These are phyloP conservation scores for Plasmopara muralis DNA, from an alignment of 352 stramenopile genomes.

Conservation along the genomic window DNA sequence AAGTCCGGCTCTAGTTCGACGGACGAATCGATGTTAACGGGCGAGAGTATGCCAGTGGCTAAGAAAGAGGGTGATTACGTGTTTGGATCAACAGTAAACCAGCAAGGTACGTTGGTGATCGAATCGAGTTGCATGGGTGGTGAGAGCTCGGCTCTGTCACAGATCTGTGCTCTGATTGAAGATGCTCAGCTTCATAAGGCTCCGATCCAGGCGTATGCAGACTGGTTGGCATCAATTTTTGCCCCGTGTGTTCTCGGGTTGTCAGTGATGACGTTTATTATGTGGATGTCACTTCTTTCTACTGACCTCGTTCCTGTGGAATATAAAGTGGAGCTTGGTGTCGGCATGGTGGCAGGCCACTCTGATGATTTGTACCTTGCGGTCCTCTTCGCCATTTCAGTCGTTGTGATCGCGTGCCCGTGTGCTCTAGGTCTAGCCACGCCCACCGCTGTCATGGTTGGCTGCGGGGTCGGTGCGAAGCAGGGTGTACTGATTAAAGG, in stretches of 20 bases:
- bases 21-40: constrained; percentile 80
- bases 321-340: constrained; percentile 18
- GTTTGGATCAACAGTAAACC: constrained; percentile 81
- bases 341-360: constrained; percentile 37
- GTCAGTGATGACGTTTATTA: constrained; percentile 15
- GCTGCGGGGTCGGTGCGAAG: constrained; percentile 79
- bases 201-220: constrained; percentile 83
- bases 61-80: constrained; percentile 76
- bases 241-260: constrained; percentile 18
- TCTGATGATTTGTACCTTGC: constrained; percentile 64
- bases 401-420: constrained; percentile 85
- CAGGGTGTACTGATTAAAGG: constrained; percentile 88
- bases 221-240: constrained; percentile 32
- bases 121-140: constrained; percentile 74
- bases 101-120: constrained; percentile 79
- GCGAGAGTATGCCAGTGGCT: constrained; percentile 82
- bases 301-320: constrained; percentile 8
- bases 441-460: constrained; percentile 85
- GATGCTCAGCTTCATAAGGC: constrained; percentile 84
- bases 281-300: constrained; percentile 16
- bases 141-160: constrained; percentile 58
- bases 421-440: constrained; percentile 80
- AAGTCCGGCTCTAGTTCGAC: constrained; percentile 57
- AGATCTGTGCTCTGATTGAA: constrained; percentile 82
- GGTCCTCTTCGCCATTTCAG: constrained; percentile 81